Conservation (phyloP, 108 stramenopile species). For the Bacterosira constricta region DNA sequence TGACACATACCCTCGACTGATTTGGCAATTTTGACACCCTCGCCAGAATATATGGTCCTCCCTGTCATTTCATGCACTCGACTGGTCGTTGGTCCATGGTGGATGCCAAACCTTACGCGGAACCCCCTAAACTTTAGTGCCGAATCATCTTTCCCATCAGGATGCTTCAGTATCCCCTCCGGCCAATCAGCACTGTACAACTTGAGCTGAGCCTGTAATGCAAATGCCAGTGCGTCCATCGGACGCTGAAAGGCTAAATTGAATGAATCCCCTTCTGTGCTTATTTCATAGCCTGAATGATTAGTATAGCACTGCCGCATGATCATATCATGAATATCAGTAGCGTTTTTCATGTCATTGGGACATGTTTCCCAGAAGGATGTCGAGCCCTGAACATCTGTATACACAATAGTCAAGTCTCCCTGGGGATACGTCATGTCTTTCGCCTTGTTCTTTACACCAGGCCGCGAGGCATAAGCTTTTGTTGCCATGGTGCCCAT, state of each 20-base stretch:
- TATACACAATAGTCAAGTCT: slow-evolving; percentile 7
- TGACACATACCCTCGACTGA: slow-evolving; percentile 35
- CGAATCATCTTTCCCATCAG: slow-evolving; percentile 29
- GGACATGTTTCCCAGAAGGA: slow-evolving; percentile 47
- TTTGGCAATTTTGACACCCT: slow-evolving; percentile 41
- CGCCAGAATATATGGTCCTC: slow-evolving; percentile 31
- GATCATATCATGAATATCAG: slow-evolving; percentile 40
- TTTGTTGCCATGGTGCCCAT: background rate
- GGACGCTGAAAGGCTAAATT: slow-evolving; percentile 44
- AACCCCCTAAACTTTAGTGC: slow-evolving; percentile 32
- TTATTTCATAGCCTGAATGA: slow-evolving; percentile 44
- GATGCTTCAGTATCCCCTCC: slow-evolving; percentile 25
- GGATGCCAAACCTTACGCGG: slow-evolving; percentile 28
- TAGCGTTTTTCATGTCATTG: slow-evolving; percentile 38
- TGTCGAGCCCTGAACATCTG: slow-evolving; percentile 51
- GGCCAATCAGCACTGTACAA: slow-evolving; percentile 45
- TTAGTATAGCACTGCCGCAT: slow-evolving; percentile 30
- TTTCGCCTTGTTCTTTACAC: background rate
- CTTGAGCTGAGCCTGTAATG: slow-evolving; percentile 29
- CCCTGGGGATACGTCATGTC: background rate
- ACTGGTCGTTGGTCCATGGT: slow-evolving; percentile 17
- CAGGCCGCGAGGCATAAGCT: background rate
- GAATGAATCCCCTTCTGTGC: slow-evolving; percentile 40
- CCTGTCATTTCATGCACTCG: slow-evolving; percentile 31
- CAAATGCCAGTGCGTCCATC: slow-evolving; percentile 43